These are phyloP conservation scores for Periconia macrospinosa DNA, from an alignment of 2,329 filamentous ascomycete species.

Conservation along the genomic window DNA sequence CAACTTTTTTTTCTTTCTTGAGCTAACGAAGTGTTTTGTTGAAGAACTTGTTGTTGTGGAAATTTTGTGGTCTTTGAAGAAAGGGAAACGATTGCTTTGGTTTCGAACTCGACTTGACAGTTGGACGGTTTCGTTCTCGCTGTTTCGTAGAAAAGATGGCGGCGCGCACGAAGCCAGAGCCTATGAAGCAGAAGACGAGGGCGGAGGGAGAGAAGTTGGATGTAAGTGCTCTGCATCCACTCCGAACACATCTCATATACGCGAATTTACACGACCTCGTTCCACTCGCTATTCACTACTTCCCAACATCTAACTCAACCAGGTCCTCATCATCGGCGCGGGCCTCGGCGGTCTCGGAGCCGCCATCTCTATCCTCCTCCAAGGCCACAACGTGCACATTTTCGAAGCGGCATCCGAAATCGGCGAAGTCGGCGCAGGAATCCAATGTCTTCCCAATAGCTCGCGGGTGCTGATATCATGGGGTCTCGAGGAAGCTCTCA, in stretches of 20 bases:
- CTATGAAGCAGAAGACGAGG: constrained; percentile 30
- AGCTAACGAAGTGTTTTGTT: too few relatives aligned
- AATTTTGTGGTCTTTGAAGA: too few relatives aligned
- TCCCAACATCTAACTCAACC: not conserved
- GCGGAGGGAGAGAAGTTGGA: constrained; percentile 27
- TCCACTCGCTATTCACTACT: too few relatives aligned
- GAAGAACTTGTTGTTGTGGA: too few relatives aligned
- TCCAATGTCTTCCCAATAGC: constrained; percentile 55
- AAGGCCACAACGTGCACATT: constrained; percentile 52
- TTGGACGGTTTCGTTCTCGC: not conserved
- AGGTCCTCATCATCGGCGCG: constrained; percentile 58
- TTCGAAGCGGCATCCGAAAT: constrained; percentile 53
- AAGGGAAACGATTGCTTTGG: too few relatives aligned
- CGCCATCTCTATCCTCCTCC: constrained; percentile 51
- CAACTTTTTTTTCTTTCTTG: too few relatives aligned
- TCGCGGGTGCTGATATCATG: constrained; percentile 52
- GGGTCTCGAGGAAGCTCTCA: constrained; percentile 50
- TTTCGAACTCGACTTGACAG: too few relatives aligned
- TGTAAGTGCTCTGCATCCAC: constrained; percentile 23
- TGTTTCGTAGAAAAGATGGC: constrained; percentile 22
- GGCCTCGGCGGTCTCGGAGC: constrained; percentile 58
- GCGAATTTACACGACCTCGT: too few relatives aligned
- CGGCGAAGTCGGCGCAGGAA: constrained; percentile 54
- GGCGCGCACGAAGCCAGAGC: constrained; percentile 24
- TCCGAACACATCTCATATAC: too few relatives aligned